These are phyloP conservation scores for Heritiera littoralis DNA, from an alignment of 345 rosid species.

Conservation along the genomic window DNA sequence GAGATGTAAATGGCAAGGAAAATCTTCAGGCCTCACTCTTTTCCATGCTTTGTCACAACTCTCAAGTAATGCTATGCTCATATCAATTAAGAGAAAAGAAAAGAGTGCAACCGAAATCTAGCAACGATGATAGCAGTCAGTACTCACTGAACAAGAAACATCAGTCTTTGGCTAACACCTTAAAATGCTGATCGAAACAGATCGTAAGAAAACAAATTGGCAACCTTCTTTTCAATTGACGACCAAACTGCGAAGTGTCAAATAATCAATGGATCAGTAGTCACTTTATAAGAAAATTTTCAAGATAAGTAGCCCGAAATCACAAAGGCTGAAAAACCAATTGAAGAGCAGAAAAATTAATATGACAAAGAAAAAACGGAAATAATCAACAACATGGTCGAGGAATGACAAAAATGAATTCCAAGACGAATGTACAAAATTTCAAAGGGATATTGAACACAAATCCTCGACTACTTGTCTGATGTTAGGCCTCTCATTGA, in stretches of 20 bases:
- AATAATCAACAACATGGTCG: conserved; percentile 38
- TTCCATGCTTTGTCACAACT: too few relatives aligned
- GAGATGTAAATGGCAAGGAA: conserved; percentile 53
- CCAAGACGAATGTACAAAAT: conserved; percentile 68
- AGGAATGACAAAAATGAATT: conserved; percentile 45
- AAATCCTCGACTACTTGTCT: conserved; percentile 80
- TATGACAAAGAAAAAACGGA: conserved; percentile 8
- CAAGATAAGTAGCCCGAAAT: conserved; percentile 39
- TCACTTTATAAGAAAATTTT: conserved; percentile 50
- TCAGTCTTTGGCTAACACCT: background rate
- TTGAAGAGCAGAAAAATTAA: conserved; percentile 18
- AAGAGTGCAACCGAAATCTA: too few relatives aligned
- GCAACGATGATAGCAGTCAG: too few relatives aligned
- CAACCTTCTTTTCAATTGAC: conserved; percentile 13
- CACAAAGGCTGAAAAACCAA: conserved; percentile 54
- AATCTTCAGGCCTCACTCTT: background rate
- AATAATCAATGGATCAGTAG: conserved; percentile 47
- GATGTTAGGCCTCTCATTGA: conserved; percentile 91
- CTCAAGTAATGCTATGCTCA: too few relatives aligned
- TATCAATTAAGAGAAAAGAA: too few relatives aligned
- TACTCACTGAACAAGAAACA: background rate
- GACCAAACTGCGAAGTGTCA: conserved; percentile 39
- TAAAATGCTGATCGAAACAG: background rate
- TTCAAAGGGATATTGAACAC: conserved; percentile 65
- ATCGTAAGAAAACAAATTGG: background rate